A percentile compares a stretch with the other conserved stretches of the same genome.
phyloP scores from a whole-genome alignment of 2,329 filamentous ascomycete genomes.

The Pyricularia pennisetigena region DNA sequence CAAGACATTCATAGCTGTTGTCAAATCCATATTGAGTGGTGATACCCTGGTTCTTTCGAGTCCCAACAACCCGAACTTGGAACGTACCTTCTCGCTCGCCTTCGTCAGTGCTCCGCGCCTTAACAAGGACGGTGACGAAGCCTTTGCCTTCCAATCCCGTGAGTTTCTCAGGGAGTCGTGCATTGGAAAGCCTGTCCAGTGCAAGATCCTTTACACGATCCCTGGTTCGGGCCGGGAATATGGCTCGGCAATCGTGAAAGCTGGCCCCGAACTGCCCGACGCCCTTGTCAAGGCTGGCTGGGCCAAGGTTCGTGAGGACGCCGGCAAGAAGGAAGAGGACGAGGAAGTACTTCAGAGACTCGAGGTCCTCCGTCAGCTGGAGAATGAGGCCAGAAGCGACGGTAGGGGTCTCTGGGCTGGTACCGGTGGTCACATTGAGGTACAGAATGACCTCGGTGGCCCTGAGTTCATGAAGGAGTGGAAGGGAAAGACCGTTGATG shows the following conservation, averaged over 20 bases:
- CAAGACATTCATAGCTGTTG: conserved; percentile 55
- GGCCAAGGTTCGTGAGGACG: conserved; percentile 89
- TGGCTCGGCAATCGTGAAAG: conserved; percentile 66
- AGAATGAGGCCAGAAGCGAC: conserved; percentile 68
- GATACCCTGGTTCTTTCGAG: conserved; percentile 83
- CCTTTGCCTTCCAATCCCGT: conserved; percentile 86
- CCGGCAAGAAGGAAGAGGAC: conserved; percentile 80
- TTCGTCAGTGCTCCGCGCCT: conserved; percentile 85
- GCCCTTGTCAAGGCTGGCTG: conserved; percentile 79
- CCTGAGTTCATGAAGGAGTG: conserved; percentile 71
- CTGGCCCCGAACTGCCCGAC: conserved; percentile 71
- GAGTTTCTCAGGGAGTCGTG: conserved; percentile 79
- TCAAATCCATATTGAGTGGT: conserved; percentile 91
- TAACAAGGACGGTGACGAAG: conserved; percentile 83
- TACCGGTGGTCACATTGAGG: conserved; percentile 57
- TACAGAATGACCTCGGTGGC: conserved; percentile 71
- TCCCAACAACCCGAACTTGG: conserved; percentile 69
- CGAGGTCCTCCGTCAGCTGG: conserved; percentile 67
- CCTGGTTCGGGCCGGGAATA: conserved; percentile 83
- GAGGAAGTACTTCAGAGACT: conserved; percentile 64
- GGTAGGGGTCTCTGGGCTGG: conserved; percentile 74
- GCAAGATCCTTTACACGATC: conserved; percentile 78
- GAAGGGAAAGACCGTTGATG: conserved; percentile 79
- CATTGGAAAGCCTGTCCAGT: conserved; percentile 81
- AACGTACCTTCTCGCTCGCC: conserved; percentile 81